phyloP scores from a whole-genome alignment of 257 asterid genomes.

The Fraxinus americana region DNA sequence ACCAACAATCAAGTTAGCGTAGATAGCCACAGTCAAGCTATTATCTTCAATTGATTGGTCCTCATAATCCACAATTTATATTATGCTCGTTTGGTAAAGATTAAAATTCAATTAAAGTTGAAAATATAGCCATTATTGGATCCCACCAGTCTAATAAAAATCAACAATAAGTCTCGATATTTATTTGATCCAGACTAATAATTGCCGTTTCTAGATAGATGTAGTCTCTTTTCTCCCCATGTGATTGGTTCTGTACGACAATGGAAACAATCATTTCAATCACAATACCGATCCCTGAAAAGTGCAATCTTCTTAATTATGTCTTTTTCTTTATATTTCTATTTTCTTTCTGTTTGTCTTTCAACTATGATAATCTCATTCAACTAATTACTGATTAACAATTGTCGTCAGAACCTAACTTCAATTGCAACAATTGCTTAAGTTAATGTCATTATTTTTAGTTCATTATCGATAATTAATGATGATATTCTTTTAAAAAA shows the following conservation, averaged over 20 bases:
- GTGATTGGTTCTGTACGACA: neutral
- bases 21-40: too few species aligned
- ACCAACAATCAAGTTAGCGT: too few species aligned
- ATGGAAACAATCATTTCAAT: neutral
- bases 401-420: neutral
- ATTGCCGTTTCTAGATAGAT: neutral
- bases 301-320: neutral
- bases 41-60: too few species aligned
- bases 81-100: too few species aligned
- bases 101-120: too few species aligned
- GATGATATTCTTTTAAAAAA: too few species aligned
- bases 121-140: too few species aligned
- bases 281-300: neutral
- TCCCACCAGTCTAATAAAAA: too few species aligned
- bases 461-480: neutral
- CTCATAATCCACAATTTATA: too few species aligned
- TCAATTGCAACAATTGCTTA: neutral
- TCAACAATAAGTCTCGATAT: neutral
- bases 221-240: neutral
- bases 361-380: neutral
- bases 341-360: neutral
- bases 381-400: neutral
- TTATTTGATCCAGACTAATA: neutral
- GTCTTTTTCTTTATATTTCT: neutral
- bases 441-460: neutral